Percentiles rank a stretch among this genome's conserved stretches.
Conservation (phyloP, 1,284 basidiomycete species). For the Exsudoporus floridanus region DNA sequence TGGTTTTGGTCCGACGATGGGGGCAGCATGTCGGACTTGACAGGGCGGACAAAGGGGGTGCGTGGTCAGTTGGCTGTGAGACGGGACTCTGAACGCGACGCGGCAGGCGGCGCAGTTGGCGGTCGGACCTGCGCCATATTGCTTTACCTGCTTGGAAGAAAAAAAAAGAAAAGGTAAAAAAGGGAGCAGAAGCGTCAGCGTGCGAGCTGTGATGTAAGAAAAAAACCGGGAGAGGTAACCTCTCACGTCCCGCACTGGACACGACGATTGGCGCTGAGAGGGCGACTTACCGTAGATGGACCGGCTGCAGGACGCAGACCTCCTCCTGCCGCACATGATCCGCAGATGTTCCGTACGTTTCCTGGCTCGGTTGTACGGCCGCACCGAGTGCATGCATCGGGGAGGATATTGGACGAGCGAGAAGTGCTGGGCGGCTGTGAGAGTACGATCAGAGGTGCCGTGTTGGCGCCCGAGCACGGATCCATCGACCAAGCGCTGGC, state of each 20-base stretch:
- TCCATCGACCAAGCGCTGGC: background rate
- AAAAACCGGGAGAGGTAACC: too few species aligned
- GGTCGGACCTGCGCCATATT: background rate
- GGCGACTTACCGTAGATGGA: background rate
- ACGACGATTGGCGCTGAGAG: too few species aligned
- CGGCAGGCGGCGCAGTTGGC: conserved; percentile 8
- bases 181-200: too few species aligned
- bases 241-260: too few species aligned
- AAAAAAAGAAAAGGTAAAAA: too few species aligned
- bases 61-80: background rate
- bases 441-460: background rate
- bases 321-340: background rate
- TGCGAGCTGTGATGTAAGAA: too few species aligned
- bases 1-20: background rate
- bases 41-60: conserved; percentile 16
- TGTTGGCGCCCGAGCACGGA: background rate
- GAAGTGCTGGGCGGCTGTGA: background rate
- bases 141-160: too few species aligned
- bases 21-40: background rate
- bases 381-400: background rate
- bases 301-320: background rate
- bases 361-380: background rate
- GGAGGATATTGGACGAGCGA: background rate
- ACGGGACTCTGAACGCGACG: conserved; percentile 2
- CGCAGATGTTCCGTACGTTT: background rate